These are phyloP conservation scores for Leucocoprinus birnbaumii DNA, from an alignment of 768 basidiomycete genomes.

Conservation along the genomic window DNA sequence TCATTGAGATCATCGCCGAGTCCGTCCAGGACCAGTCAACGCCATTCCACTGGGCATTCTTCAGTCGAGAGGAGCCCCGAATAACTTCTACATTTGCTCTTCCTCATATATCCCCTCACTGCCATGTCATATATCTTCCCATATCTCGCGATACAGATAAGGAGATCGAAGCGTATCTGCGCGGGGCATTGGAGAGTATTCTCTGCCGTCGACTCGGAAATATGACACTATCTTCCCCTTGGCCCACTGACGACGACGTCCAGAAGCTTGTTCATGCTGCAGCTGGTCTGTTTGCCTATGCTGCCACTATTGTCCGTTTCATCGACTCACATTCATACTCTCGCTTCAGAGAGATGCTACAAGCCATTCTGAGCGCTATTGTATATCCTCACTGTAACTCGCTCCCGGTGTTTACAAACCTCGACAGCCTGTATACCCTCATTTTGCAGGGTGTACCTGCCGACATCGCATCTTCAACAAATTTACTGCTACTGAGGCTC, in stretches of 20 bases:
- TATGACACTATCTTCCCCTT: not conserved
- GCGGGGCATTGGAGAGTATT: conserved; percentile 1
- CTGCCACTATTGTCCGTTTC: conserved; percentile 13
- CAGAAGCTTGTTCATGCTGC: not conserved
- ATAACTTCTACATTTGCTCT: not conserved
- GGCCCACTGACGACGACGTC: not conserved
- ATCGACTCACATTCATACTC: conserved; percentile 14
- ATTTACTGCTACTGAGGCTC: not conserved
- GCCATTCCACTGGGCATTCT: not conserved
- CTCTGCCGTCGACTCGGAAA: no score
- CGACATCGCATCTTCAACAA: not conserved
- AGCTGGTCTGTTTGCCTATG: not conserved
- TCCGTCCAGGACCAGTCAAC: not conserved
- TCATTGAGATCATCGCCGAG: not conserved
- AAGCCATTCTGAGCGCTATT: not conserved
- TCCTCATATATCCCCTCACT: not conserved
- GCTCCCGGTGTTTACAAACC: not conserved
- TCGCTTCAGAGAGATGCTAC: not conserved
- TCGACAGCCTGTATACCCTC: conserved; percentile 15
- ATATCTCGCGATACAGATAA: not conserved
- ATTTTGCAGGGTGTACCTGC: not conserved
- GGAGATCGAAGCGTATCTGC: conserved; percentile 8
- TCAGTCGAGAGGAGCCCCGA: not conserved
- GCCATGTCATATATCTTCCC: not conserved
- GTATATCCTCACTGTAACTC: not conserved